Conservation (phyloP, 352 stramenopile genomes). For the Globisporangium apiculatum region DNA sequence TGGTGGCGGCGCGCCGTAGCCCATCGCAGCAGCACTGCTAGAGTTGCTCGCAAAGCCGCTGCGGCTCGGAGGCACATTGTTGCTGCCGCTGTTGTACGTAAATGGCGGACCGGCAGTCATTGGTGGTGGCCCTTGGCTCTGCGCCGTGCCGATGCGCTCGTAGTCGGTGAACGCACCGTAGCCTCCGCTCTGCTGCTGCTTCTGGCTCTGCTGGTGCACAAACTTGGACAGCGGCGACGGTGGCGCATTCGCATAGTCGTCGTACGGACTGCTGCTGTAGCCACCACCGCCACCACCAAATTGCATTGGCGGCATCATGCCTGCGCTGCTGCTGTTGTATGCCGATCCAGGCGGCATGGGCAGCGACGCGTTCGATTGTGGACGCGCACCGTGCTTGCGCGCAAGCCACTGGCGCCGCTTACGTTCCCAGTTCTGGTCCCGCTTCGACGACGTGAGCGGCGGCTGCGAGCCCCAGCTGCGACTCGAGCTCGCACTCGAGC, state of each 20-base stretch:
- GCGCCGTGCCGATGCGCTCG: constrained; percentile 15
- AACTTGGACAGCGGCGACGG: constrained; percentile 69
- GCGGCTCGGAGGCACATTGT: constrained; percentile 5
- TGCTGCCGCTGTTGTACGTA: neutral
- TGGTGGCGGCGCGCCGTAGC: neutral
- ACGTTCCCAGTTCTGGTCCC: constrained; percentile 78
- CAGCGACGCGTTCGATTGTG: constrained; percentile 2
- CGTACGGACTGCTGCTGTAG: constrained; percentile 12
- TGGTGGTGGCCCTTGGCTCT: constrained; percentile 7
- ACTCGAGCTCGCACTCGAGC: constrained; percentile 8
- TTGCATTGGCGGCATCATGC: constrained; percentile 3
- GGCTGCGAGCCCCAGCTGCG: constrained; percentile 33
- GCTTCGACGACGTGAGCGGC: constrained; percentile 66
- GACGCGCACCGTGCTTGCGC: constrained; percentile 28
- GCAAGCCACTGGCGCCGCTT: constrained; percentile 65
- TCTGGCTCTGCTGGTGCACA: constrained; percentile 46
- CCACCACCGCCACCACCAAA: constrained; percentile 1
- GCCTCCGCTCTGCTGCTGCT: neutral
- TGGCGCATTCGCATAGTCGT: constrained; percentile 17
- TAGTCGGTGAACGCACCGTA: constrained; percentile 8
- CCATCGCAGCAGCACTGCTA: too few relatives aligned
- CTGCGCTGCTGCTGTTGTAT: constrained; percentile 2
- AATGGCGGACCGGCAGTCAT: neutral
- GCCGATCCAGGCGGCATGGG: constrained; percentile 5
- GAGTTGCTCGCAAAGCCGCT: neutral